These are phyloP conservation scores for Yamadazyma dushanensis DNA, from an alignment of 1,139 yeast species.

Conservation along the genomic window DNA sequence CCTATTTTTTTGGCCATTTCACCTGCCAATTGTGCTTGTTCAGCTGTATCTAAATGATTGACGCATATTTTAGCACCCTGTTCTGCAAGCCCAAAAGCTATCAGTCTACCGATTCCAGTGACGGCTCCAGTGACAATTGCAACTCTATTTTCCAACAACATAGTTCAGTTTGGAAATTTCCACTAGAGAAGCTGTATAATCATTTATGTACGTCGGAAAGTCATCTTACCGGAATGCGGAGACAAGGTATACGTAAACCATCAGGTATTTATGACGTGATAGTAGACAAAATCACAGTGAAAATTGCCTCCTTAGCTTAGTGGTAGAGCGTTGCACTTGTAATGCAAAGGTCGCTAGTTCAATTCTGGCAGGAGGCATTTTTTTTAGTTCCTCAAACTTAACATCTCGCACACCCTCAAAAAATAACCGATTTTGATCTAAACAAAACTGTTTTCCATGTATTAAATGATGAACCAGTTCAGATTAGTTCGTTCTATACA, in stretches of 20 bases:
- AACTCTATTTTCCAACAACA: slow-evolving; percentile 18
- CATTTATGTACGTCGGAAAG: not conserved
- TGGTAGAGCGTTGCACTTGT: slow-evolving; percentile 97
- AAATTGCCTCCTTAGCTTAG: slow-evolving; percentile 78
- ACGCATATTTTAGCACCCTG: slow-evolving; percentile 23
- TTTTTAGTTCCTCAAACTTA: no score
- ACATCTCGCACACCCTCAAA: slow-evolving; percentile 1
- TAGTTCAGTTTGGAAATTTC: no score
- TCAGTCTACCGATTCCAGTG: slow-evolving; percentile 27
- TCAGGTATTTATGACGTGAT: no score
- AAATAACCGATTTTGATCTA: not conserved
- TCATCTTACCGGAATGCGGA: not conserved
- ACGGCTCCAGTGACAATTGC: slow-evolving; percentile 30
- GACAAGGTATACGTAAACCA: no score
- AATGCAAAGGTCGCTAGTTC: slow-evolving; percentile 95
- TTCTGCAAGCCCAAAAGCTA: slow-evolving; percentile 21
- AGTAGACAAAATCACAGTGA: no score
- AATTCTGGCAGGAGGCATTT: slow-evolving; percentile 86
- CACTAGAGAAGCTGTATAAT: no score
- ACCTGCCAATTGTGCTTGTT: slow-evolving; percentile 20
- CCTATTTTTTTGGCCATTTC: slow-evolving; percentile 22
- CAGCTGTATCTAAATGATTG: slow-evolving; percentile 22
- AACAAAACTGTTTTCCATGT: not conserved
- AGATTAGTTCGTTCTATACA: slow-evolving; percentile 7
- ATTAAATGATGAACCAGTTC: slow-evolving; percentile 8